These are phyloP conservation scores for Cyclocybe cylindracea DNA, from an alignment of 768 basidiomycete genomes.

Conservation along the genomic window DNA sequence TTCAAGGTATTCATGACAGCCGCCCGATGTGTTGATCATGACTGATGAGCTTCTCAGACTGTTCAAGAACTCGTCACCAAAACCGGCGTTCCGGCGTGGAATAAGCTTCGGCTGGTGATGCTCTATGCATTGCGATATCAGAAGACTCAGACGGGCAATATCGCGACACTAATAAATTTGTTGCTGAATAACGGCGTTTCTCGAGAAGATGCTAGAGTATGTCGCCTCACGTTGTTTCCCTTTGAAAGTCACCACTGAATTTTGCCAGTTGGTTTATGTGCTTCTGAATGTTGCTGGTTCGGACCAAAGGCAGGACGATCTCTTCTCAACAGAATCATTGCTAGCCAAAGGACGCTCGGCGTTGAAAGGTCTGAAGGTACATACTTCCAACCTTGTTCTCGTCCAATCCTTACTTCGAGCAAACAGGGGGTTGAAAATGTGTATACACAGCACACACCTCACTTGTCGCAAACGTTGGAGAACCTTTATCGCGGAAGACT, in stretches of 20 bases:
- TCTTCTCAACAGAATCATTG: constrained; percentile 94
- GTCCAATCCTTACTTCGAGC: neutral
- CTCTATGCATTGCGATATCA: constrained; percentile 95
- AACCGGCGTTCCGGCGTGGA: constrained; percentile 65
- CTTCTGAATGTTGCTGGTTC: constrained; percentile 91
- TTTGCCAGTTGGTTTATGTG: constrained; percentile 82
- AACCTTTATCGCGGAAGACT: constrained; percentile 83
- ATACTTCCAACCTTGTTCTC: constrained; percentile 4
- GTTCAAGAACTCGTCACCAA: constrained; percentile 81
- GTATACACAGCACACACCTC: constrained; percentile 96
- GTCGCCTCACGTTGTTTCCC: constrained; percentile 15
- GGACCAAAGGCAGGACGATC: constrained; percentile 95
- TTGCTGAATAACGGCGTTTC: constrained; percentile 75
- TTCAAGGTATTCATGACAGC: constrained; percentile 54
- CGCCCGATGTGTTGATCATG: neutral
- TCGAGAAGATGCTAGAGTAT: constrained; percentile 73
- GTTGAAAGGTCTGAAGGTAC: constrained; percentile 90
- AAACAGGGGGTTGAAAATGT: constrained; percentile 95
- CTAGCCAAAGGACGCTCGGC: constrained; percentile 94
- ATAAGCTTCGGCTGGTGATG: constrained; percentile 89
- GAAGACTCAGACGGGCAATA: constrained; percentile 81
- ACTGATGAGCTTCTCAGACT: constrained; percentile 43
- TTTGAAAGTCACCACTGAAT: constrained; percentile 11
- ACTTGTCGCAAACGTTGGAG: constrained; percentile 90
- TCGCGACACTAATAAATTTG: constrained; percentile 75